These are phyloP conservation scores for Ogataea henricii DNA, from an alignment of 805 yeast genomes.

Conservation along the genomic window DNA sequence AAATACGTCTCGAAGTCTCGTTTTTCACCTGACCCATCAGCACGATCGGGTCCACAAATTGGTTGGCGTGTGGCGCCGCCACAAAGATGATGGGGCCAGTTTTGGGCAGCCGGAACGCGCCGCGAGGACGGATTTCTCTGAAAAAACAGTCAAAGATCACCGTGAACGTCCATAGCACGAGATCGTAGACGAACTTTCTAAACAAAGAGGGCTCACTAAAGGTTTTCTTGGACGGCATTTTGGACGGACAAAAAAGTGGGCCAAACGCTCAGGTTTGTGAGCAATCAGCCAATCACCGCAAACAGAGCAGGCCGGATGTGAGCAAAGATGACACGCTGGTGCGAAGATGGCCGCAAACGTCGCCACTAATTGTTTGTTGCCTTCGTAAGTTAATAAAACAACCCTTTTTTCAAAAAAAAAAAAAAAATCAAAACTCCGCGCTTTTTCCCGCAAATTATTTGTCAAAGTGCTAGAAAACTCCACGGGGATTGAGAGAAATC, in stretches of 20 bases:
- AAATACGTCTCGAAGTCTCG: conserved; percentile 48
- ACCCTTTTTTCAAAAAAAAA: neutral
- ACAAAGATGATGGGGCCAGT: conserved; percentile 73
- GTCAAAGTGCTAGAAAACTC: conserved; percentile 5
- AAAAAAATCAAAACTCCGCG: neutral
- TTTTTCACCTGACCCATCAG: conserved; percentile 76
- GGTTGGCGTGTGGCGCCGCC: conserved; percentile 86
- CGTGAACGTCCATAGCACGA: conserved; percentile 50
- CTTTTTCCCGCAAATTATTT: conserved; percentile 6
- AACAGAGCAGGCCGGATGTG: neutral
- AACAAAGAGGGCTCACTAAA: conserved; percentile 42
- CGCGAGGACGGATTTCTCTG: conserved; percentile 72
- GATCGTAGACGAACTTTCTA: conserved; percentile 49
- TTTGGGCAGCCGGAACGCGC: conserved; percentile 63
- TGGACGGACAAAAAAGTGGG: neutral
- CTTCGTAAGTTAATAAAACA: too few species aligned
- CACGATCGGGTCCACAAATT: conserved; percentile 75
- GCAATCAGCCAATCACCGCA: neutral
- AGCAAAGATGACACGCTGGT: neutral
- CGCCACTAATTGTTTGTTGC: too few species aligned
- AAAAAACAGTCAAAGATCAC: conserved; percentile 61
- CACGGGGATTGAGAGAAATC: neutral
- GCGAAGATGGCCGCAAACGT: too few species aligned
- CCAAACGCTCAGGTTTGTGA: neutral
- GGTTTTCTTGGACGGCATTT: neutral